These are phyloP conservation scores for Salix suchowensis DNA, from an alignment of 345 rosid species.

Conservation along the genomic window DNA sequence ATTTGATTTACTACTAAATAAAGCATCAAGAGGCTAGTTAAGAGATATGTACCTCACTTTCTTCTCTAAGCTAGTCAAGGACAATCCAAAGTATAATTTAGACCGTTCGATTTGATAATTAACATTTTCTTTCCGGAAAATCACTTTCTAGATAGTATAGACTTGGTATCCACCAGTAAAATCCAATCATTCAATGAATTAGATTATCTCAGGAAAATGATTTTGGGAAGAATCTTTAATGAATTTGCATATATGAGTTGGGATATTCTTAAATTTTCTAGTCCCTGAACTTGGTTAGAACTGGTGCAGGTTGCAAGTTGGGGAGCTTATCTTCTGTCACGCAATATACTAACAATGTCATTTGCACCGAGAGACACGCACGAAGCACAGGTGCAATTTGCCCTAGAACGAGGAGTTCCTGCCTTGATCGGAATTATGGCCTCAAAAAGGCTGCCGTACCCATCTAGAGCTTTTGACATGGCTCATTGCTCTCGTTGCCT, in stretches of 20 bases:
- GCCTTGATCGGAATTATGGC: conserved; percentile 42
- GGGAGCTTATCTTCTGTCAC: conserved; percentile 42
- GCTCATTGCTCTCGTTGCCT: conserved; percentile 51
- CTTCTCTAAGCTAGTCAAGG: neutral
- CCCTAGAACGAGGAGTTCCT: conserved; percentile 46
- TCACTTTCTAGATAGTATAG: too few species aligned
- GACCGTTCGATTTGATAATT: too few species aligned
- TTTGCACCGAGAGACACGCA: conserved; percentile 49
- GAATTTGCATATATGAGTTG: too few species aligned
- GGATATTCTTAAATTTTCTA: too few species aligned
- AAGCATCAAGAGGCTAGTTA: neutral
- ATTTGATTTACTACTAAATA: neutral
- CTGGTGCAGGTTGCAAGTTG: conserved; percentile 43
- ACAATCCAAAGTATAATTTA: neutral
- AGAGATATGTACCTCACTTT: neutral
- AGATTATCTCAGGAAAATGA: too few species aligned
- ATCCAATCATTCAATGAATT: too few species aligned
- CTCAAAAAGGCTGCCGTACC: conserved; percentile 42
- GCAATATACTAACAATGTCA: conserved; percentile 38
- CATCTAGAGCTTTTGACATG: conserved; percentile 46
- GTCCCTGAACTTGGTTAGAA: neutral
- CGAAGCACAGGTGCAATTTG: conserved; percentile 46
- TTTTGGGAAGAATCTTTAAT: too few species aligned
- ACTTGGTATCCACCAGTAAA: too few species aligned
- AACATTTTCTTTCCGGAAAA: too few species aligned